These are phyloP conservation scores for Acorus gramineus DNA, from an alignment of 106 monocot species.

Conservation along the genomic window DNA sequence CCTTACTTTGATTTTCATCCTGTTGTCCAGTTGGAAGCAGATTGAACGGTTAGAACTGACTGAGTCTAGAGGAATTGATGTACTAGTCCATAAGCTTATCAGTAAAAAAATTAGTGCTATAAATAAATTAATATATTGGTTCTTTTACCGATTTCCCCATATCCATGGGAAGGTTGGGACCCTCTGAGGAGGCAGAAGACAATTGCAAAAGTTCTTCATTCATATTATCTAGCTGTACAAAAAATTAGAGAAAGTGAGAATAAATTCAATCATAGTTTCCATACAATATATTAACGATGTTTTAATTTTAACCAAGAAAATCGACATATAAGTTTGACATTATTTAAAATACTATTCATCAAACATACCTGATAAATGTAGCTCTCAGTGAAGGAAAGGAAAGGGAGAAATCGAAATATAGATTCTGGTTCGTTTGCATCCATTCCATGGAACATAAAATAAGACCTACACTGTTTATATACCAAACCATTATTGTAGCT, in stretches of 20 bases:
- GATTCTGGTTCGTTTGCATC: slow-evolving; percentile 32
- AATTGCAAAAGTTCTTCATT: slow-evolving; percentile 48
- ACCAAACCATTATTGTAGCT: background rate
- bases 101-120: too few species aligned
- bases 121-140: too few species aligned
- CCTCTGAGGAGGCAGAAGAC: background rate
- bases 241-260: slow-evolving; percentile 3
- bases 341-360: background rate
- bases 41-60: background rate
- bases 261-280: slow-evolving; percentile 6
- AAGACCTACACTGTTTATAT: slow-evolving; percentile 68
- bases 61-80: too few species aligned
- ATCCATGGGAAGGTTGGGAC: too few species aligned
- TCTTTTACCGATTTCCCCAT: too few species aligned
- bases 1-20: slow-evolving; percentile 6
- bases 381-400: slow-evolving; percentile 77
- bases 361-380: slow-evolving; percentile 81
- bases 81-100: too few species aligned
- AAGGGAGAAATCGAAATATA: slow-evolving; percentile 67
- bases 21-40: slow-evolving; percentile 7
- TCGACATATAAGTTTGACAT: too few species aligned
- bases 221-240: slow-evolving; percentile 53
- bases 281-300: background rate
- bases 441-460: slow-evolving; percentile 94
- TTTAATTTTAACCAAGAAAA: too few species aligned